Evolutionary conservation across 345 rosid genomes (phyloP), one percentile per base, ranked within the genome.

Genomic region (Euphorbia pulcherrima): DNA sequence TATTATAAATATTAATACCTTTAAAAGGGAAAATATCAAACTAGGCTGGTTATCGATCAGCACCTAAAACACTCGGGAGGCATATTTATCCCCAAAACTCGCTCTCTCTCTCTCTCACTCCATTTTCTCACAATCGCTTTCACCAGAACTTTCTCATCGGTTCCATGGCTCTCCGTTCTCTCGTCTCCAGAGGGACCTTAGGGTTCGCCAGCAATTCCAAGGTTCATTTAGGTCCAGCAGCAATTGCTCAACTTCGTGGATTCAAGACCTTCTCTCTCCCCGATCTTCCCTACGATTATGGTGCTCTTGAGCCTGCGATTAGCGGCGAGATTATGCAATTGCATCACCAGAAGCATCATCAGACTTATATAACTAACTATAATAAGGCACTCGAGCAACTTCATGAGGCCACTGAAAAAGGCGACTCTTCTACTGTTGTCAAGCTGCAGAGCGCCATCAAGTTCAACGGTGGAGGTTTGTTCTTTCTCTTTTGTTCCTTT

Each of bases 281-380:
- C 47, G 99, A 91, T 77, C 96, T 94, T 14, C 76, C 92, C 2
- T 94, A 94, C 75, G 99, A 88, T 59, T 94, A 94, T 28, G 80
- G 87, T 21, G 93, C 92, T 0, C 82, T 94, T 80, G 96, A 94
- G 82, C 99, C 99, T 67, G 97, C 80, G 58, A 86, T 94, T 66
- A 85, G 89, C 72, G 99, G 87, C 57, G 96, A 91, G 80, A 94
- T 94, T 28, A 94, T 94, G 99, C 88, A 88, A 83, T 76, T 94
- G 35, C 99, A 94, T 67, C 99, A 94, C 88, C 92, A 89, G 84
- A 94, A 94, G 81, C 99, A 94, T 65, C 99, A 94, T 70, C 92
- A 86, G 77, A n/a, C 95, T 61, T 94, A 94, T 65, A 62, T 94
- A 71, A 85, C 96, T 41, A 94, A 94, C 77, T 94, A 81, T 79